Evolutionary conservation across 2,329 filamentous ascomycete species (phyloP).

Genomic region (Talaromyces sp.): DNA sequence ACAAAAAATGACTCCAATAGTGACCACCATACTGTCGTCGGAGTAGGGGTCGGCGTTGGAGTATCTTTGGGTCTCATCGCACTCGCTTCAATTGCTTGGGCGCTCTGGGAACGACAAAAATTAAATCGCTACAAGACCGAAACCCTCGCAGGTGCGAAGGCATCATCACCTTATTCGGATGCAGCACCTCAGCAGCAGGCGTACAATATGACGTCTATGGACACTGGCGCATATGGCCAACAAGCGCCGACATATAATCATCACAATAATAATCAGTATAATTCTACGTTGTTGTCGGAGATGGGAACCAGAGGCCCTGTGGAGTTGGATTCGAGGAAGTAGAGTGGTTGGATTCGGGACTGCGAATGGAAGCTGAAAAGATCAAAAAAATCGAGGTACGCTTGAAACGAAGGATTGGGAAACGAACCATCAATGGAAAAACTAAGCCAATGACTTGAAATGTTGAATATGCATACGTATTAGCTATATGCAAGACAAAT

Average conservation of each 20-base stretch:
- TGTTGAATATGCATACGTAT: neutral
- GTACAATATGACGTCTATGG: neutral
- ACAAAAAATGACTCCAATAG: neutral
- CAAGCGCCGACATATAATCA: neutral
- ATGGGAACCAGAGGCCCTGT: conserved; percentile 9
- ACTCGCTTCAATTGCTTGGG: conserved; percentile 28
- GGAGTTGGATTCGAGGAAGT: conserved; percentile 10
- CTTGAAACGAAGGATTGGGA: neutral
- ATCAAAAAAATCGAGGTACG: neutral
- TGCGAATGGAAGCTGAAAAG: neutral
- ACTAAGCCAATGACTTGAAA: neutral
- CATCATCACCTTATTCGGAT: neutral
- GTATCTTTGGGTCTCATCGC: conserved; percentile 31
- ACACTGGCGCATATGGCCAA: neutral
- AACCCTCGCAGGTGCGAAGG: neutral
- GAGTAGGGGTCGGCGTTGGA: conserved; percentile 23
- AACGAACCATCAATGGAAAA: neutral
- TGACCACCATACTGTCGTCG: conserved; percentile 24
- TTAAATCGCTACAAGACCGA: conserved; percentile 6
- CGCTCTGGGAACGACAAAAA: conserved; percentile 27
- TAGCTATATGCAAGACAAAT: neutral
- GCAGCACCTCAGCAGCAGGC: neutral
- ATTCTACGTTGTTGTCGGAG: neutral
- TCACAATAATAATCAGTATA: neutral
- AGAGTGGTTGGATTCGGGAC: neutral